A percentile compares a stretch with the other conserved stretches of the same genome.
Evolutionary conservation across 2,329 filamentous ascomycete species (phyloP).

Genomic region (Pseudomassariella vexata): DNA sequence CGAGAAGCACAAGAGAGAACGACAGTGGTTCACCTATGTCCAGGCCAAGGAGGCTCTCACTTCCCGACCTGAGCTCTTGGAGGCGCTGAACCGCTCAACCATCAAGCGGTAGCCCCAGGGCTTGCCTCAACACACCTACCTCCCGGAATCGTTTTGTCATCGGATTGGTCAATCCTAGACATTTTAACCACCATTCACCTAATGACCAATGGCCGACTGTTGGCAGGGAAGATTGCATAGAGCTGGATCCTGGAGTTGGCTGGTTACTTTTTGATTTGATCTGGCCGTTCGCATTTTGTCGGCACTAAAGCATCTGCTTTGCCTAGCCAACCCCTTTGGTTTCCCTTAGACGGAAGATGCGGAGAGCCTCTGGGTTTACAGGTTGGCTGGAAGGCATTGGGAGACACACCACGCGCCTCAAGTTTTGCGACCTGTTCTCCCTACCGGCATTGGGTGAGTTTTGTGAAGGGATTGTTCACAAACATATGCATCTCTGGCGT

Average conservation of each 20-base stretch:
- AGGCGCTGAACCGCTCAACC: constrained; percentile 78
- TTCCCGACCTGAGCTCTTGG: constrained; percentile 77
- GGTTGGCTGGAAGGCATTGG: no score
- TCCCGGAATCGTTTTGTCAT: constrained; percentile 7
- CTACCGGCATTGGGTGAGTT: no score
- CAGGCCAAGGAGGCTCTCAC: constrained; percentile 75
- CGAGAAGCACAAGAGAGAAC: constrained; percentile 83
- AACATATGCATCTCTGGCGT: no score
- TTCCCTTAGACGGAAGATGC: no score
- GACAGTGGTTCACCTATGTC: constrained; percentile 82
- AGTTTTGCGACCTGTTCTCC: no score
- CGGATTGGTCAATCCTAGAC: constrained; percentile 8
- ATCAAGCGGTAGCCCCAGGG: constrained; percentile 43
- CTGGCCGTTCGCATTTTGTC: no score
- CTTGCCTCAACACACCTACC: constrained; percentile 10
- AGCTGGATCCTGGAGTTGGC: constrained; percentile 25
- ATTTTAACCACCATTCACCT: constrained; percentile 8
- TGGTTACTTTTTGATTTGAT: no score
- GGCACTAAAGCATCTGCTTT: no score
- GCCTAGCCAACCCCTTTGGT: no score
- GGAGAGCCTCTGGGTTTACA: no score
- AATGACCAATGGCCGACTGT: constrained; percentile 11
- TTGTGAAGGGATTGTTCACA: no score
- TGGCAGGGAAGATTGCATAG: constrained; percentile 22
- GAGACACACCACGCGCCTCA: no score